These are phyloP conservation scores for Colletotrichum echinochloae DNA, from an alignment of 2,329 filamentous ascomycete species.

Conservation along the genomic window DNA sequence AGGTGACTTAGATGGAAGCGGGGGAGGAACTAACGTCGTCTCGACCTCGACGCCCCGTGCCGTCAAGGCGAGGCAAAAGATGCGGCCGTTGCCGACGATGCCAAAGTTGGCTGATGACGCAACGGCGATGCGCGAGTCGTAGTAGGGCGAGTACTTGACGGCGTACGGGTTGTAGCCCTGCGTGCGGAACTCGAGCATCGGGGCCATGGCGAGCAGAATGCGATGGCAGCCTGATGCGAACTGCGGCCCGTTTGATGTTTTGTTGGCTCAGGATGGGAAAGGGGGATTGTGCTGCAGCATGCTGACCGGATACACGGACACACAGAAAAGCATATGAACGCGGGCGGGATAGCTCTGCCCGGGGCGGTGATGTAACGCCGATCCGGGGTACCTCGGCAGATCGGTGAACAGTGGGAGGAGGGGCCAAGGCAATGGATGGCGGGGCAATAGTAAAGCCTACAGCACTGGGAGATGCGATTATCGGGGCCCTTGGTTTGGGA, in stretches of 20 bases:
- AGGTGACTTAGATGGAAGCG: not conserved
- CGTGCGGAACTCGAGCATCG: conserved; percentile 94
- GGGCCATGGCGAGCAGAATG: conserved; percentile 50
- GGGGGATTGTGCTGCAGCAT: not conserved
- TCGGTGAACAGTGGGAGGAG: conserved; percentile 3
- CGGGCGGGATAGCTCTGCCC: conserved; percentile 36
- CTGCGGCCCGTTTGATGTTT: conserved; percentile 11
- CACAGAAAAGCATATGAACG: conserved; percentile 27
- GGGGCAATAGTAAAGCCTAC: conserved; percentile 13
- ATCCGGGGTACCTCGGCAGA: conserved; percentile 41
- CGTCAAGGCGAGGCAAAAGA: conserved; percentile 87
- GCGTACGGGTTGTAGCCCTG: conserved; percentile 95
- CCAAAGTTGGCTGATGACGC: conserved; percentile 95
- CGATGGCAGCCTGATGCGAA: conserved; percentile 5
- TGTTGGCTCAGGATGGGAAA: not conserved
- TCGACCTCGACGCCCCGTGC: conserved; percentile 85
- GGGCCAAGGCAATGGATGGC: conserved; percentile 8
- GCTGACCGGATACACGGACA: not conserved
- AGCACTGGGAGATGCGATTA: conserved; percentile 27
- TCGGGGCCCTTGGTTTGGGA: not conserved
- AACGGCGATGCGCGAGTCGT: conserved; percentile 93
- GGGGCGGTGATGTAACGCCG: conserved; percentile 34
- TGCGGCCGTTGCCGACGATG: conserved; percentile 92
- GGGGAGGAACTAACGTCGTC: conserved; percentile 71
- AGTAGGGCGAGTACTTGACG: conserved; percentile 98